Conservation (phyloP, 805 yeast genomes). For the Candida insectorum region DNA sequence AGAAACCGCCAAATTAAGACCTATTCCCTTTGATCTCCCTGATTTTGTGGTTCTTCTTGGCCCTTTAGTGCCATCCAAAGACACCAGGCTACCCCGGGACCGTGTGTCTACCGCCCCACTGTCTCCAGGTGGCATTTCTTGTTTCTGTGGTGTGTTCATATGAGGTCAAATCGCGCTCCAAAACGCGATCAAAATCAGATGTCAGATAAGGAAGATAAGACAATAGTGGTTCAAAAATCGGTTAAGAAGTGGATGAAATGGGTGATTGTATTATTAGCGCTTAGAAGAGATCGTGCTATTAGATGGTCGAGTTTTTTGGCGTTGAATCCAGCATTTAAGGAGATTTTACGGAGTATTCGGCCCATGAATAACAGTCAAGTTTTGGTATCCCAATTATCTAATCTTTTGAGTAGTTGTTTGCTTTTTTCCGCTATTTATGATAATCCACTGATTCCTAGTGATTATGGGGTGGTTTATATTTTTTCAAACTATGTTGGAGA, state of each 20-base stretch:
- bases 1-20: constrained; percentile 29
- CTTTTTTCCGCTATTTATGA: constrained; percentile 20
- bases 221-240: constrained; percentile 9
- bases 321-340: constrained; percentile 27
- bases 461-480: constrained; percentile 32
- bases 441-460: constrained; percentile 31
- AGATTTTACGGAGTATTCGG: constrained; percentile 1
- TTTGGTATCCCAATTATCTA: constrained; percentile 6
- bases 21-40: constrained; percentile 28
- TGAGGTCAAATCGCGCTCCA: too few species aligned
- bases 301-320: constrained; percentile 29
- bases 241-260: constrained; percentile 24
- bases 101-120: too few species aligned
- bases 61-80: too few species aligned
- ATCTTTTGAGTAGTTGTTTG: constrained; percentile 9
- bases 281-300: constrained; percentile 21
- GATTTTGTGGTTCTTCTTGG: too few species aligned
- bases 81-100: too few species aligned
- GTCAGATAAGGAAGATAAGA: too few species aligned
- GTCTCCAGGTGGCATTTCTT: too few species aligned
- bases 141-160: too few species aligned
- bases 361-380: neutral
- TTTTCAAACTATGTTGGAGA: constrained; percentile 27
- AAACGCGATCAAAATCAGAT: too few species aligned
- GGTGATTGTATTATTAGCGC: constrained; percentile 19